Evolutionary conservation across 2,329 filamentous ascomycete species (phyloP), one percentile per base, ranked within the genome.

Genomic region (Cladosporium sp.): DNA sequence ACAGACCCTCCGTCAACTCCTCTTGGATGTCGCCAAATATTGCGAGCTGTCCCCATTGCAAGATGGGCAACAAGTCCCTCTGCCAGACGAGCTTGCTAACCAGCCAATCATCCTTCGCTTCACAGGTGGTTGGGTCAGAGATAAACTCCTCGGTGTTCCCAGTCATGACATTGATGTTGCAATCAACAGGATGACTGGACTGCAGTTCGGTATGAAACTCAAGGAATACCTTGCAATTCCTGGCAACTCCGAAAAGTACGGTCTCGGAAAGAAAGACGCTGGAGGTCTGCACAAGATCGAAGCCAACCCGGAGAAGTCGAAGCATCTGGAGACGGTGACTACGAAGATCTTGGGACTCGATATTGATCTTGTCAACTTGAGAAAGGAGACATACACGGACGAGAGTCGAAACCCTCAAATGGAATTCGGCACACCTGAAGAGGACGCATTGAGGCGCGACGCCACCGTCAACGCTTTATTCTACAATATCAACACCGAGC

Each of bases 401-500:
- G 85, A 94, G 59, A 96, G 90, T 68, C 85, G 94, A 35, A 96
- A 95, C 66, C 93, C 93, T 1, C 82, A 90, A 65, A 89, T 97
- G 81, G 91, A 96, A 70, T 97, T 97, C 72, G 94, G 93, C 4
- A 96, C 91, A 0, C 87, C 93, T 0, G 82, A 89, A 70, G 91
- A 99, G 72, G 93, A 99, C 73, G 93, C 93, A 2, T 71, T 91
- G 64, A 86, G 93, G 20, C 85, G 93, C 48, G 93, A 99, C 77
- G 92, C 93, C 20, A 97, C 91, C 0, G 86, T 97, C 60, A 99
- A 99, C 71, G 91, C 94, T 22, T 83, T 99, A 61, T 97, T 97
- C 75, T 97, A 94, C 78, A 97, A 97, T 66, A 77, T 99, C 37
- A 86, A 92, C 67, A 91, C 87, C 1, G 82, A 84, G 34, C 67